Base-by-base conservation (phyloP, 495 filamentous ascomycete genomes). In the Staphylotrichum tortipilum region DNA sequence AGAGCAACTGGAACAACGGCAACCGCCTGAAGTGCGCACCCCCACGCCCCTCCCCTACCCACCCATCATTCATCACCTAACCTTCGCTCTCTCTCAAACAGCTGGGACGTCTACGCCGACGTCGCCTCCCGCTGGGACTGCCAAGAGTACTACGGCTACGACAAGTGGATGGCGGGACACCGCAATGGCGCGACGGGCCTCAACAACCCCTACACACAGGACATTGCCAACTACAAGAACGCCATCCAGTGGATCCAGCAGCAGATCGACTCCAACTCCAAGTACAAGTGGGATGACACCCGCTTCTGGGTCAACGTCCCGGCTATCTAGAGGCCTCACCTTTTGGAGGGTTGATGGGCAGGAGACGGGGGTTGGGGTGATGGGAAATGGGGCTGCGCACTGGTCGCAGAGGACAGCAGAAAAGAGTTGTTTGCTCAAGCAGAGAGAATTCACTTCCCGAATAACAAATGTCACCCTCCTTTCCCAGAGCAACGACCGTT, bases 271-370 rank as follows among this genome's bases (percentile, higher is more conserved):
- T 44, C 41, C n/a, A 19, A 44, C 28, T 31, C 41, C 26, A 44
- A 31, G 41, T 44, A 44, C 17, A 44, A 31, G 26, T 9, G n/a
- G 1, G 41, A 44, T 22, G 41, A 44, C 26, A 44, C 41, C 1
- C 41, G 41, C 26, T 44, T 44, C 41, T 44, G 41, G 41, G 41
- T 44, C 28, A 21, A 44, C 26, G 41, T 44, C 8, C 24, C 41
- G 0, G 26, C 41, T 9, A 44, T 44, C 26, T 44, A 28, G 26
- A n/a, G n/a, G n/a, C n/a, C n/a, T n/a, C n/a, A n/a, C n/a, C n/a
- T n/a, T n/a, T n/a, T n/a, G n/a, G n/a, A n/a, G n/a, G n/a, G n/a
- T n/a, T n/a, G n/a, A n/a, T n/a, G n/a, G n/a, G n/a, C n/a, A n/a
- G n/a, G n/a, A n/a, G n/a, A n/a, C n/a, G n/a, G n/a, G n/a, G n/a